Evolutionary conservation across 495 filamentous ascomycete species (phyloP).

Genomic region (Trichoderma gamsii): DNA sequence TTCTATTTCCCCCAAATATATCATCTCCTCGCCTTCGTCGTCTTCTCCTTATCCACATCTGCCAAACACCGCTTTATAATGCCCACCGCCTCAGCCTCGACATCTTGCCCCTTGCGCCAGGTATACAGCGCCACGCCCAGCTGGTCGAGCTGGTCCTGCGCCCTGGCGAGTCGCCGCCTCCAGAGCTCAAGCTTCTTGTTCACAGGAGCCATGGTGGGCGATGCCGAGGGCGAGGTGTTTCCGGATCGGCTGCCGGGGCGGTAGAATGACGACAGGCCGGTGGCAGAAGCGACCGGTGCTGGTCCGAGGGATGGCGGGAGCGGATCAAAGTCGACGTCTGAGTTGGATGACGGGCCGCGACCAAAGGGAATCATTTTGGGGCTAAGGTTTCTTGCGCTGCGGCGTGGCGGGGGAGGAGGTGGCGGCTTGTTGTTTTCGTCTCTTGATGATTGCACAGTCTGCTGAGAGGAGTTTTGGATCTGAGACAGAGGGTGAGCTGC

Average conservation of each 20-base stretch:
- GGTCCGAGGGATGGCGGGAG: conserved; percentile 19
- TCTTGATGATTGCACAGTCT: conserved; percentile 16
- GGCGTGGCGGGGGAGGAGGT: conserved; percentile 39
- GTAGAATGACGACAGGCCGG: conserved; percentile 8
- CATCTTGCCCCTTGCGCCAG: conserved; percentile 84
- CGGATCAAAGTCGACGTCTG: conserved; percentile 28
- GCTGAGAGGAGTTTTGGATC: conserved; percentile 30
- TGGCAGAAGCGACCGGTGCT: conserved; percentile 14
- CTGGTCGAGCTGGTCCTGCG: conserved; percentile 60
- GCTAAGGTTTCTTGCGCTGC: conserved; percentile 24
- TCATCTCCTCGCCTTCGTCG: not conserved
- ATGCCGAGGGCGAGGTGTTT: conserved; percentile 14
- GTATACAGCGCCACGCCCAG: conserved; percentile 69
- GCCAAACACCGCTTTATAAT: conserved; percentile 40
- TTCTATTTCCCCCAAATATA: not conserved
- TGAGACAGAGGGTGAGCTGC: conserved; percentile 29
- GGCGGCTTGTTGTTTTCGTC: conserved; percentile 19
- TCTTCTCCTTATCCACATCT: conserved; percentile 27
- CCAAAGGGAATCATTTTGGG: conserved; percentile 18
- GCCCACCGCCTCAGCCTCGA: conserved; percentile 46
- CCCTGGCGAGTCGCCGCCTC: conserved; percentile 69
- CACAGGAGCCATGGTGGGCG: conserved; percentile 23
- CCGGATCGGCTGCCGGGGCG: conserved; percentile 9
- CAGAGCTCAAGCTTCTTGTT: conserved; percentile 84
- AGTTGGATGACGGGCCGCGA: conserved; percentile 25